Conservation (phyloP, 106 monocot species). For the Allium fistulosum region DNA sequence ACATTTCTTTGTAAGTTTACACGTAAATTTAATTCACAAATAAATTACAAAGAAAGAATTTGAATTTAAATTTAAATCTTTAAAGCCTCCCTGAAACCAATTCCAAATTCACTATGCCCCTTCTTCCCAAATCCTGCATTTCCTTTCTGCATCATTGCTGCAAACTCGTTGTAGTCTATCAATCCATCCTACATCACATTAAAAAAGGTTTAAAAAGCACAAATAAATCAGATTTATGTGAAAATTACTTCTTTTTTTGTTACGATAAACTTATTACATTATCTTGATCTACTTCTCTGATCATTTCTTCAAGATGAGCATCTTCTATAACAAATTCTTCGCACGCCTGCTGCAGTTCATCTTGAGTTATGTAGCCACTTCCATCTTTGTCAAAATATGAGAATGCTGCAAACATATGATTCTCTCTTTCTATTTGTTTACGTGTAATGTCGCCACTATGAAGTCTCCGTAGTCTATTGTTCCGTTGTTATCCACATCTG, state of each 20-base stretch:
- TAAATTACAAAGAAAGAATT: no score
- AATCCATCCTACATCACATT: slow-evolving; percentile 35
- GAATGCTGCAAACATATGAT: slow-evolving; percentile 29
- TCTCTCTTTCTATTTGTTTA: slow-evolving; percentile 32
- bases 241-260: background rate
- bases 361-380: slow-evolving; percentile 37
- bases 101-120: slow-evolving; percentile 2
- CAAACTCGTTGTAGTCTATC: slow-evolving; percentile 49
- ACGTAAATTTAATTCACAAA: no score
- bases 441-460: slow-evolving; percentile 27
- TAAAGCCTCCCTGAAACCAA: slow-evolving; percentile 30
- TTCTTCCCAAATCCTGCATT: slow-evolving; percentile 27
- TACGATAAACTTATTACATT: slow-evolving; percentile 11
- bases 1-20: no score
- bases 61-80: slow-evolving; percentile 6
- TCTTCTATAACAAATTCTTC: slow-evolving; percentile 30
- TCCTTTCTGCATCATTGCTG: slow-evolving; percentile 48
- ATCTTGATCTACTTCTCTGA: slow-evolving; percentile 23
- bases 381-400: slow-evolving; percentile 38
- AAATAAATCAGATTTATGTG: background rate
- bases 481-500: slow-evolving; percentile 32
- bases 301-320: slow-evolving; percentile 24
- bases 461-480: slow-evolving; percentile 34
- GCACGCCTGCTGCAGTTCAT: slow-evolving; percentile 35
- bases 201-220: background rate